A percentile compares a stretch with the other conserved stretches of the same genome.
These are phyloP conservation scores for Mallotus repandus DNA, from an alignment of 441 rosid genomes.

Conservation along the genomic window DNA sequence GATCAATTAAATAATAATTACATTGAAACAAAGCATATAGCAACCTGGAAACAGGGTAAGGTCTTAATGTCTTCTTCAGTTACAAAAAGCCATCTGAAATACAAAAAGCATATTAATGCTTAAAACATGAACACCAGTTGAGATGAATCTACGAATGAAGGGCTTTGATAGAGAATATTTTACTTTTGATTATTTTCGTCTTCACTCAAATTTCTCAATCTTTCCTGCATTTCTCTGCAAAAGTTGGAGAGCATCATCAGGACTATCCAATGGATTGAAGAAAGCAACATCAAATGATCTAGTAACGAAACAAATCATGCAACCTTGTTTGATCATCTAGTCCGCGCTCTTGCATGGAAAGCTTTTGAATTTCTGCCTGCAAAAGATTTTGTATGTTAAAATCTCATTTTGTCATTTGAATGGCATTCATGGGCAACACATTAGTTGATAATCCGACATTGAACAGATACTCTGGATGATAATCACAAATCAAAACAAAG, in stretches of 20 bases:
- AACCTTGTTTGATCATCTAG: conserved; percentile 87
- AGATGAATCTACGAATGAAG: conserved; percentile 1
- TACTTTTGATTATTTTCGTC: conserved; percentile 78
- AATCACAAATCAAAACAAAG: conserved; percentile 9
- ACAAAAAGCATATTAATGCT: conserved; percentile 17
- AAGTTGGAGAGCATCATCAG: conserved; percentile 32
- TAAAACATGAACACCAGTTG: background rate
- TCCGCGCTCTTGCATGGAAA: conserved; percentile 59
- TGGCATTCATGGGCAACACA: background rate
- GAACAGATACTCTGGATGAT: background rate
- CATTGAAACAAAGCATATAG: background rate
- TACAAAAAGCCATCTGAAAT: conserved; percentile 86
- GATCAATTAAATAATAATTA: conserved; percentile 5
- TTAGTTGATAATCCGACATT: conserved; percentile 1
- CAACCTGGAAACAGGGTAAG: conserved; percentile 76
- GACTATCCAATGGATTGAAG: conserved; percentile 27
- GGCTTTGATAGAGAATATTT: conserved; percentile 15
- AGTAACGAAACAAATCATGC: conserved; percentile 29
- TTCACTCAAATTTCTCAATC: conserved; percentile 69
- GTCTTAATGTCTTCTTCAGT: conserved; percentile 91
- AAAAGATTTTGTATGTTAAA: conserved; percentile 26
- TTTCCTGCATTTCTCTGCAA: conserved; percentile 81
- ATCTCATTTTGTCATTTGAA: conserved; percentile 8
- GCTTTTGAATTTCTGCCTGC: conserved; percentile 79
- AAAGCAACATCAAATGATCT: conserved; percentile 18